Evolutionary conservation across 2,329 filamentous ascomycete genomes (phyloP).

Genomic region (Didymella lethalis): DNA sequence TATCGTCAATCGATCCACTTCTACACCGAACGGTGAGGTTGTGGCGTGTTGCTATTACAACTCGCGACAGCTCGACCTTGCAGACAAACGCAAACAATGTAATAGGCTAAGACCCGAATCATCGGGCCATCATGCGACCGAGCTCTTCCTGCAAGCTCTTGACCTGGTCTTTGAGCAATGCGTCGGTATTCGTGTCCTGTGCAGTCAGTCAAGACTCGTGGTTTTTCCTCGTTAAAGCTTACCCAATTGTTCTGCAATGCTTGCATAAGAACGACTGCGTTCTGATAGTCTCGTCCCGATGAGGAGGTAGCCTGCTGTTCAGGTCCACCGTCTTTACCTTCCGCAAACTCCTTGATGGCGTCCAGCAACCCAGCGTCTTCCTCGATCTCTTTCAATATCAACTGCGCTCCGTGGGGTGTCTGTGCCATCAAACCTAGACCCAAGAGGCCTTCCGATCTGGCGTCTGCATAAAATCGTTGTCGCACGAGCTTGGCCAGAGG

Average conservation of each 20-base stretch:
- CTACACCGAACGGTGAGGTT: conserved; percentile 4
- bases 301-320: conserved; percentile 31
- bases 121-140: conserved; percentile 33
- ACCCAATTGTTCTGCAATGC: conserved; percentile 46
- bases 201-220: conserved; percentile 21
- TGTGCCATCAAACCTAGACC: conserved; percentile 49
- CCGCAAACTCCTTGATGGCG: conserved; percentile 45
- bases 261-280: conserved; percentile 48
- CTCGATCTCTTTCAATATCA: conserved; percentile 40
- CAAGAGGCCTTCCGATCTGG: conserved; percentile 47
- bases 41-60: conserved; percentile 11
- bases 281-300: conserved; percentile 45
- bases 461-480: conserved; percentile 48
- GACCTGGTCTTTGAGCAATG: conserved; percentile 33
- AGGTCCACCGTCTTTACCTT: conserved; percentile 35
- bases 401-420: conserved; percentile 37
- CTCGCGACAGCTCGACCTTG: background rate
- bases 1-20: conserved; percentile 9
- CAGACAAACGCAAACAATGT: background rate
- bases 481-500: conserved; percentile 45
- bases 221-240: conserved; percentile 20
- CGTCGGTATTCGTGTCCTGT: conserved; percentile 36
- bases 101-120: background rate
- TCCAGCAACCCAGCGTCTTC: conserved; percentile 41
- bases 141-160: conserved; percentile 34